Conservation (phyloP, 257 asterid species). For the Lycium barbarum region DNA sequence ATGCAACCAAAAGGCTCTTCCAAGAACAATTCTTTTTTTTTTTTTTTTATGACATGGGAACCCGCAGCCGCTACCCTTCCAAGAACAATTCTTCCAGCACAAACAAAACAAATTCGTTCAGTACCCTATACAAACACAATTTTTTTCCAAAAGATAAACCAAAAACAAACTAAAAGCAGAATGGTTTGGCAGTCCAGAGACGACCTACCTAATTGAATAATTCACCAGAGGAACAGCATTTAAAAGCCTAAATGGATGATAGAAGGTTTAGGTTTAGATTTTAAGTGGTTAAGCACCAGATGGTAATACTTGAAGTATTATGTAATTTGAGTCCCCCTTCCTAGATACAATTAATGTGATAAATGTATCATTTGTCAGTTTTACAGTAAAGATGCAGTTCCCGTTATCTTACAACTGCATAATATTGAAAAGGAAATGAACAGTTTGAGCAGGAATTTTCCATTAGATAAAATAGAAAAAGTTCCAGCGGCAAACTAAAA, state of each 20-base stretch:
- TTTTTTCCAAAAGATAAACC: neutral
- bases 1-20: neutral
- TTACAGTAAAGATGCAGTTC: neutral
- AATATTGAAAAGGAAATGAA: neutral
- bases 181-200: neutral
- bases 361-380: neutral
- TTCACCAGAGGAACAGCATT: neutral
- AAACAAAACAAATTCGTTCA: neutral
- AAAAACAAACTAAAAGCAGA: neutral
- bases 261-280: neutral
- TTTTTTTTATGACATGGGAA: too few species aligned
- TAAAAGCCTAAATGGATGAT: neutral
- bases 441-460: neutral
- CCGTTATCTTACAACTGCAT: neutral
- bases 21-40: constrained; percentile 14
- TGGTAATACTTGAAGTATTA: neutral
- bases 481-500: neutral
- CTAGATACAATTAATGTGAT: neutral
- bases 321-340: neutral
- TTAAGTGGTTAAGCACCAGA: neutral
- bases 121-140: neutral
- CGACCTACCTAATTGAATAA: neutral
- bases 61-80: too few species aligned
- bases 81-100: constrained; percentile 2
- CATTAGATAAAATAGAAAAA: neutral